These are phyloP conservation scores for Phaeoacremonium minimum DNA, from an alignment of 2,329 filamentous ascomycete genomes.

Conservation along the genomic window DNA sequence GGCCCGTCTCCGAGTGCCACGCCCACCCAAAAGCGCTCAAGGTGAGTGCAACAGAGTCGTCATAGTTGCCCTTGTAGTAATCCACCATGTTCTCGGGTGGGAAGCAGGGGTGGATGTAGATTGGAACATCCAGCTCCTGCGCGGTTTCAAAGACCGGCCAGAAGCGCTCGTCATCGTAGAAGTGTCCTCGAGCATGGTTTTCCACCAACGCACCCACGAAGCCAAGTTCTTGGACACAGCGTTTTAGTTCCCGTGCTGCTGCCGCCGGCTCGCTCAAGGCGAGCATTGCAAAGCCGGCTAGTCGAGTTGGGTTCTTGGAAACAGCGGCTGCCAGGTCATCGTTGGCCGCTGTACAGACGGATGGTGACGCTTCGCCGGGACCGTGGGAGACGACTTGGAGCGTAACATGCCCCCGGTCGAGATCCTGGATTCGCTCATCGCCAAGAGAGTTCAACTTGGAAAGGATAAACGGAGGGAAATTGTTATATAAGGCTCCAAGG, in stretches of 20 bases:
- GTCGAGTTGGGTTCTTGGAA: slow-evolving; percentile 3
- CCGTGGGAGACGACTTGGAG: slow-evolving; percentile 16
- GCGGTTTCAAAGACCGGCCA: slow-evolving; percentile 5
- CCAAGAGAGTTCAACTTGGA: too few relatives aligned
- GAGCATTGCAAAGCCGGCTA: slow-evolving; percentile 19
- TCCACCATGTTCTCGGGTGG: too few relatives aligned
- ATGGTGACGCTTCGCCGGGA: too few relatives aligned
- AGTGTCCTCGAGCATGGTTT: slow-evolving; percentile 8
- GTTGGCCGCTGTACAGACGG: too few relatives aligned
- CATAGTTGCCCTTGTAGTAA: too few relatives aligned
- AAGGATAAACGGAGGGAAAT: too few relatives aligned
- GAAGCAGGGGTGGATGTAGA: too few relatives aligned
- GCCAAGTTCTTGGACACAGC: slow-evolving; percentile 24
- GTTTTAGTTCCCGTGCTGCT: slow-evolving; percentile 32
- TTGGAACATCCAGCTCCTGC: slow-evolving; percentile 7
- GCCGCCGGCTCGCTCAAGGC: slow-evolving; percentile 24
- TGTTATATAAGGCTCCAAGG: slow-evolving; percentile 12
- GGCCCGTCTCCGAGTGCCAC: slow-evolving; percentile 1
- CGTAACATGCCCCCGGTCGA: slow-evolving; percentile 11
- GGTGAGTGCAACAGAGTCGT: too few relatives aligned
- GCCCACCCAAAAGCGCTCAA: background rate
- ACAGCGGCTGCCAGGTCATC: slow-evolving; percentile 13
- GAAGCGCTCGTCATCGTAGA: slow-evolving; percentile 7
- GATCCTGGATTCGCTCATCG: slow-evolving; percentile 16
- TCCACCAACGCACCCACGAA: slow-evolving; percentile 9